Conservation (phyloP, 768 basidiomycete species). For the Termitomyces eurrhizus region DNA sequence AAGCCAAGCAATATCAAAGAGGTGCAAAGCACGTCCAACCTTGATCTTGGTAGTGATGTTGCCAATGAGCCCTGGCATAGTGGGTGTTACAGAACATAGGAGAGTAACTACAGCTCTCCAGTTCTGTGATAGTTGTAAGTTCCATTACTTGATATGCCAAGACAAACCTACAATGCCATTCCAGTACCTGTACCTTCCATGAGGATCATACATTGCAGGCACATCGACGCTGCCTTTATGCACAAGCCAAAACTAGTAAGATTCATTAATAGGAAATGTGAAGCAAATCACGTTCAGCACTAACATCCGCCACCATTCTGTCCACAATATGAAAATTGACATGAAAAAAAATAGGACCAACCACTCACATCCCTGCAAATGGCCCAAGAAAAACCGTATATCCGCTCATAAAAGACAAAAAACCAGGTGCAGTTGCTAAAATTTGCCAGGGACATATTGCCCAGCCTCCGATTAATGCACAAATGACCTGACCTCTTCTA, state of each 20-base stretch:
- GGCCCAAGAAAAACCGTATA: constrained; percentile 87
- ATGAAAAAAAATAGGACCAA: neutral
- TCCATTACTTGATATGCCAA: neutral
- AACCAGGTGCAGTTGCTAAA: constrained; percentile 59
- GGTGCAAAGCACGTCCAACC: constrained; percentile 51
- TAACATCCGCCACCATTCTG: constrained; percentile 46
- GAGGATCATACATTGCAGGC: constrained; percentile 78
- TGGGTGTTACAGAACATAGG: constrained; percentile 63
- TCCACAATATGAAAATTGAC: neutral
- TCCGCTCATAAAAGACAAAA: constrained; percentile 75
- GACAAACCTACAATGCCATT: constrained; percentile 57
- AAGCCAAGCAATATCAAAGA: constrained; percentile 75
- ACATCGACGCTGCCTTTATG: constrained; percentile 72
- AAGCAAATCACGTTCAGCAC: constrained; percentile 6
- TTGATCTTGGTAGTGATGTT: constrained; percentile 64
- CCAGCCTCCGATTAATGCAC: constrained; percentile 83
- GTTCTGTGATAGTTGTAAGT: constrained; percentile 44
- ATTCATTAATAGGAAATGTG: neutral
- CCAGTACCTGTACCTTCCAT: constrained; percentile 76
- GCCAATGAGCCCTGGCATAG: constrained; percentile 72
- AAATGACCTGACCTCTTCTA: constrained; percentile 72
- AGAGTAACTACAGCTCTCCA: constrained; percentile 76
- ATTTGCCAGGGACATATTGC: constrained; percentile 84
- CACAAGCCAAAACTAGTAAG: constrained; percentile 69
- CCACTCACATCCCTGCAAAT: constrained; percentile 69